phyloP scores from a whole-genome alignment of 306 rosid species.

The Sicyos baderoa region DNA sequence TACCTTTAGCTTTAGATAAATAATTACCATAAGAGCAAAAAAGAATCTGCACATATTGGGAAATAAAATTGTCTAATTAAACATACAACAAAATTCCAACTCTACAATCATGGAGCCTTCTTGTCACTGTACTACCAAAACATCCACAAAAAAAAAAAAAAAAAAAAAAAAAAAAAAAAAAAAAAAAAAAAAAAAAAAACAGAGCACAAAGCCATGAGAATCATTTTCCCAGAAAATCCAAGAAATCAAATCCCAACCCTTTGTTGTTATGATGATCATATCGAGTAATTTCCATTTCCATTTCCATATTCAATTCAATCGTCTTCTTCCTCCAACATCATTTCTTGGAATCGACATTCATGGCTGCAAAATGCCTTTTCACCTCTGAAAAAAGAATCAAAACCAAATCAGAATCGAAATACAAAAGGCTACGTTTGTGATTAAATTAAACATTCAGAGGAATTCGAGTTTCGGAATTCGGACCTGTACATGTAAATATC shows the following conservation, averaged over 20 bases:
- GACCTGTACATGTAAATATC: constrained; percentile 98
- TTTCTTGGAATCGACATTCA: constrained; percentile 71
- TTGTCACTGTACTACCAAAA: constrained; percentile 8
- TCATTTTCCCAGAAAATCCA: constrained; percentile 14
- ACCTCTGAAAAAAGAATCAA: constrained; percentile 46
- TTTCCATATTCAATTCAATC: constrained; percentile 17
- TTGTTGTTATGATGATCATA: neutral
- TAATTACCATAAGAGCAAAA: neutral
- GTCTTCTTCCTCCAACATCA: constrained; percentile 49
- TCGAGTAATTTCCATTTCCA: neutral
- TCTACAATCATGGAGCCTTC: constrained; percentile 13
- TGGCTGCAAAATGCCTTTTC: constrained; percentile 89
- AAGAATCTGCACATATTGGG: neutral
- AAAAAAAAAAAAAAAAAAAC: neutral
- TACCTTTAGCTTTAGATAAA: neutral
- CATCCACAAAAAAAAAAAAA: no score
- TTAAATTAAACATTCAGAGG: neutral
- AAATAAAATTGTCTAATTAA: constrained; percentile 6
- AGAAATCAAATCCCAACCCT: constrained; percentile 1
- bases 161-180: neutral
- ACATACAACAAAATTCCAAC: constrained; percentile 15
- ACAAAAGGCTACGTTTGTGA: neutral
- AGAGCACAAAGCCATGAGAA: constrained; percentile 7
- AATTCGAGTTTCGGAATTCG: constrained; percentile 18
- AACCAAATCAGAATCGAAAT: neutral